A percentile compares a stretch with the other conserved stretches of the same genome.
Conservation (phyloP, 805 yeast species). For the Sungouiella blattae region DNA sequence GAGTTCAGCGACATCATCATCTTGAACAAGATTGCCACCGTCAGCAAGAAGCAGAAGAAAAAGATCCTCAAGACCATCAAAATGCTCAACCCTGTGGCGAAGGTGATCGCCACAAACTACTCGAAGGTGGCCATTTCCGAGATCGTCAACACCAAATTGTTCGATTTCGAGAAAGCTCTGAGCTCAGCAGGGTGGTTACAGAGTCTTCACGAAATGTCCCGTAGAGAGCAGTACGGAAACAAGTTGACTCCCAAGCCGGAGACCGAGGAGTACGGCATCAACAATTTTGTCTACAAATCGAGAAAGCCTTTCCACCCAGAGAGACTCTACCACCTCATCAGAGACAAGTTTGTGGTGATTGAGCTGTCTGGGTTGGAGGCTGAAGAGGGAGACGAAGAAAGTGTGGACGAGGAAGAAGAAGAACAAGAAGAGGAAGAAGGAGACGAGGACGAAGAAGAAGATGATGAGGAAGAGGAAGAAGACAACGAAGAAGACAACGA, state of each 20-base stretch:
- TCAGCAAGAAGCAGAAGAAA: slow-evolving; percentile 21
- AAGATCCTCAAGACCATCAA: slow-evolving; percentile 31
- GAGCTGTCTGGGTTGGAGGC: slow-evolving; percentile 19
- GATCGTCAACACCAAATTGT: slow-evolving; percentile 34
- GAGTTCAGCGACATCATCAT: slow-evolving; percentile 46
- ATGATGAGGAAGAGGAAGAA: no score
- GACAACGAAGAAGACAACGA: no score
- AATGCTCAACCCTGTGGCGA: slow-evolving; percentile 42
- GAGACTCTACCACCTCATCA: slow-evolving; percentile 32
- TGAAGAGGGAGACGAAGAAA: slow-evolving; percentile 6
- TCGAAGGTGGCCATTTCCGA: slow-evolving; percentile 33
- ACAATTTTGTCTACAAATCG: slow-evolving; percentile 39
- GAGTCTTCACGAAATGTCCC: slow-evolving; percentile 35
- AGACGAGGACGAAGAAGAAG: no score
- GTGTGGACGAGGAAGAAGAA: slow-evolving; percentile 16
- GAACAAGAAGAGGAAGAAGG: no score
- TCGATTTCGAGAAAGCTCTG: slow-evolving; percentile 40
- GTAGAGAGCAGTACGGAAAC: slow-evolving; percentile 29
- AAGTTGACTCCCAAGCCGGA: slow-evolving; percentile 40
- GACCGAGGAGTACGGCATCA: slow-evolving; percentile 46
- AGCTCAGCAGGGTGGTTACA: slow-evolving; percentile 45
- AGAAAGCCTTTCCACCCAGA: slow-evolving; percentile 46
- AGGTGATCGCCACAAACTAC: slow-evolving; percentile 31
- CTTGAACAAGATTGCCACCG: slow-evolving; percentile 33
- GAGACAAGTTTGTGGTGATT: slow-evolving; percentile 32